A percentile compares a stretch with the other conserved stretches of the same genome.
These are phyloP conservation scores for Paecilomyces sp. DNA, from an alignment of 2,329 filamentous ascomycete genomes.

Conservation along the genomic window DNA sequence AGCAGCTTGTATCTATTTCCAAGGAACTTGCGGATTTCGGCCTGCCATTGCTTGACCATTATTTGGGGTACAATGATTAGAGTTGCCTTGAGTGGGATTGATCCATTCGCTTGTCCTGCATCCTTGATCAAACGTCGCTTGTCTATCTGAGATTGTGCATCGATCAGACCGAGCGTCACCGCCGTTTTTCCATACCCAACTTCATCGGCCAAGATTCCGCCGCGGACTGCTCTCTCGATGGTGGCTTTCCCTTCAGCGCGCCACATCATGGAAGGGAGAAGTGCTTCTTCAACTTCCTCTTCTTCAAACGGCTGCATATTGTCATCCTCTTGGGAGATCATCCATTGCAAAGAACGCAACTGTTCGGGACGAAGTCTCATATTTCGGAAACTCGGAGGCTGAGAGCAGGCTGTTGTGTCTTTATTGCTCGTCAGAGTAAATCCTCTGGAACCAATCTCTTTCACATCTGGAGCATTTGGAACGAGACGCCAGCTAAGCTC, in stretches of 20 bases:
- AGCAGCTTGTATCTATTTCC: conserved; percentile 37
- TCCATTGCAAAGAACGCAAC: conserved; percentile 51
- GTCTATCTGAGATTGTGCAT: conserved; percentile 33
- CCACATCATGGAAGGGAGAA: conserved; percentile 47
- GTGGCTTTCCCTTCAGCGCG: conserved; percentile 46
- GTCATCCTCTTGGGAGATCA: conserved; percentile 47
- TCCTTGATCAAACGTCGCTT: not conserved
- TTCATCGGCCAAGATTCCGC: conserved; percentile 57
- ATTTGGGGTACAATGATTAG: conserved; percentile 52
- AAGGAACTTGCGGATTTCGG: conserved; percentile 48
- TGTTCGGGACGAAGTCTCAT: conserved; percentile 47
- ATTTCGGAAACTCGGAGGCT: conserved; percentile 29
- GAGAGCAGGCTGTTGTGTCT: conserved; percentile 18
- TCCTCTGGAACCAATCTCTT: conserved; percentile 24
- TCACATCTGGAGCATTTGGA: conserved; percentile 35
- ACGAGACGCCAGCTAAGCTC: conserved; percentile 41
- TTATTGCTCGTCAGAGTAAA: conserved; percentile 41
- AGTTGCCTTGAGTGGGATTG: conserved; percentile 48
- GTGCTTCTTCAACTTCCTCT: conserved; percentile 51
- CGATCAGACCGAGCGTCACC: conserved; percentile 50
- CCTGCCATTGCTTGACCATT: conserved; percentile 52
- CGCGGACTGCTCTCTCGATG: conserved; percentile 35
- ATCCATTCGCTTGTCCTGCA: conserved; percentile 8
- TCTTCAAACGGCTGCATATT: conserved; percentile 37
- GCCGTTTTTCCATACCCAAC: conserved; percentile 64